phyloP scores from a whole-genome alignment of 306 rosid species.

The Lupinus albus region DNA sequence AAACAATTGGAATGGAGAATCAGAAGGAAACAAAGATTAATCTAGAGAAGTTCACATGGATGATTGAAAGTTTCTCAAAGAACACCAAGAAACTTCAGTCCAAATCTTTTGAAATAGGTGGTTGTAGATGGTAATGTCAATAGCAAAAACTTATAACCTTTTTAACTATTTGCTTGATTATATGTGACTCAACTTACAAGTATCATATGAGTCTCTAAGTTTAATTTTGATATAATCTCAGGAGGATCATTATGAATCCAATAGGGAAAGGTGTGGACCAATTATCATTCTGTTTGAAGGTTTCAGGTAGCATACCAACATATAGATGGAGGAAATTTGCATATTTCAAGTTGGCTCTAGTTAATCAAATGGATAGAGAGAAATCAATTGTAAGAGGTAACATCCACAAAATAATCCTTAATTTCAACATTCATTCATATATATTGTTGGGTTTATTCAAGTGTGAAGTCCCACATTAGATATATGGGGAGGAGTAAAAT shows the following conservation, averaged over 20 bases:
- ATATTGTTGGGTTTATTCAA: too few relatives aligned
- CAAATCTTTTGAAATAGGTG: constrained; percentile 27
- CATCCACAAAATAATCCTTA: neutral
- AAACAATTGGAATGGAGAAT: constrained; percentile 8
- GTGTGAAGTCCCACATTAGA: too few relatives aligned
- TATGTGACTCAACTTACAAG: neutral
- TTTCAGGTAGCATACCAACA: constrained; percentile 6
- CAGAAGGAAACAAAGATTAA: neutral
- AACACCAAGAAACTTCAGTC: constrained; percentile 32
- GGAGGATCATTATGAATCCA: constrained; percentile 35
- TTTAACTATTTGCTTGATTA: too few relatives aligned
- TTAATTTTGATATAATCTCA: neutral
- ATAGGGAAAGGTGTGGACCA: constrained; percentile 23
- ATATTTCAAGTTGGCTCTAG: constrained; percentile 20
- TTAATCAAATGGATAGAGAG: constrained; percentile 14
- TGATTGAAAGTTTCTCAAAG: constrained; percentile 31
- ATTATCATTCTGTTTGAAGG: constrained; percentile 25
- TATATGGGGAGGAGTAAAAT: too few relatives aligned
- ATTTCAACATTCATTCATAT: too few relatives aligned
- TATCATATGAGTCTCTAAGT: neutral
- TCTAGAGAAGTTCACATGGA: constrained; percentile 32
- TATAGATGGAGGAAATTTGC: constrained; percentile 31
- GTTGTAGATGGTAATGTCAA: constrained; percentile 17
- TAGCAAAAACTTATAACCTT: too few relatives aligned
- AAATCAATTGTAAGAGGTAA: constrained; percentile 28